phyloP scores from a whole-genome alignment of 306 rosid genomes.

The peach (Prunus persica) region Prunus_persica_NCBIv2 NC_034016.1:20249001-20249500 shows the following conservation, averaged over 20 bases:
- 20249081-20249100: conserved; percentile 43
- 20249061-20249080: conserved; percentile 45
- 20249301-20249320: neutral
- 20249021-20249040: conserved; percentile 72
- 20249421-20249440: neutral
- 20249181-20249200: conserved; percentile 11
- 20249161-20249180: neutral
- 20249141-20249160: conserved; percentile 1
- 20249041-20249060: conserved; percentile 70
- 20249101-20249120: conserved; percentile 42
- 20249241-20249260: conserved; percentile 2
- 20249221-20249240: conserved; percentile 12
- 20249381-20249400: neutral
- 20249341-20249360: neutral
- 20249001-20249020: conserved; percentile 61
- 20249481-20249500: neutral
- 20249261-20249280: neutral
- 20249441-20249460: neutral
- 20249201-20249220: neutral
- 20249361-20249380: conserved; percentile 11
- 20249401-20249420: neutral
- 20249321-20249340: neutral
- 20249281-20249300: neutral
- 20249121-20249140: conserved; percentile 39
- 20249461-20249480: neutral